phyloP scores from a whole-genome alignment of 2,329 filamentous ascomycete genomes.

The Pestalotiopsis fici region DNA sequence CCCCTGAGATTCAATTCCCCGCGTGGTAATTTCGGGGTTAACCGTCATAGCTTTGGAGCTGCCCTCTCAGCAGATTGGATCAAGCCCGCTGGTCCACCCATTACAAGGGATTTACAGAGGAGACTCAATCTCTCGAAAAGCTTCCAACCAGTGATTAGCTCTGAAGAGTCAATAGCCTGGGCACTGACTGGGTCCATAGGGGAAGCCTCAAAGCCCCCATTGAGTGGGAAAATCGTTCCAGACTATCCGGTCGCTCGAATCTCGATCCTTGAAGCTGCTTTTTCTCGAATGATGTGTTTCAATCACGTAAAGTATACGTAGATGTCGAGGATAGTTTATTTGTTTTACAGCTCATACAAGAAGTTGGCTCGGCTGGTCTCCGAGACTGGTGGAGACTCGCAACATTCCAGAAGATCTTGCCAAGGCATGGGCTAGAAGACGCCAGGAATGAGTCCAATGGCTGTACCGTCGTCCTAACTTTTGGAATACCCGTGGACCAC shows the following conservation, averaged over 20 bases:
- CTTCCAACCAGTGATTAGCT: neutral
- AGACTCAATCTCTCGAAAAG: neutral
- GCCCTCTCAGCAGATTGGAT: neutral
- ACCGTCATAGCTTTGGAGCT: neutral
- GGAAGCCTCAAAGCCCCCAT: neutral
- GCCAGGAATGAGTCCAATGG: neutral
- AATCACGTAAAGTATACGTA: neutral
- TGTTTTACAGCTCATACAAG: neutral
- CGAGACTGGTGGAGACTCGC: neutral
- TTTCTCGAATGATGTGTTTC: too few relatives aligned
- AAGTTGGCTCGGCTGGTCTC: neutral
- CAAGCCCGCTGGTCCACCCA: neutral
- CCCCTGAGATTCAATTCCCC: conserved; percentile 2
- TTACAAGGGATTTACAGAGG: neutral
- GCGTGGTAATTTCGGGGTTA: neutral
- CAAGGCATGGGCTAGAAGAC: neutral
- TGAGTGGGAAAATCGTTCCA: neutral
- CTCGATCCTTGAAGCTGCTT: neutral
- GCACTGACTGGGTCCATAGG: neutral
- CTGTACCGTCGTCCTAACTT: too few relatives aligned
- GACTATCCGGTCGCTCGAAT: neutral
- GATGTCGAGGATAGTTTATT: neutral
- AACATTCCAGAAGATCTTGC: neutral
- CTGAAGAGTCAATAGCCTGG: neutral
- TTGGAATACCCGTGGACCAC: too few relatives aligned